phyloP scores from a whole-genome alignment of 202 grass and related monocot species.

The Digitaria exilis region DNA sequence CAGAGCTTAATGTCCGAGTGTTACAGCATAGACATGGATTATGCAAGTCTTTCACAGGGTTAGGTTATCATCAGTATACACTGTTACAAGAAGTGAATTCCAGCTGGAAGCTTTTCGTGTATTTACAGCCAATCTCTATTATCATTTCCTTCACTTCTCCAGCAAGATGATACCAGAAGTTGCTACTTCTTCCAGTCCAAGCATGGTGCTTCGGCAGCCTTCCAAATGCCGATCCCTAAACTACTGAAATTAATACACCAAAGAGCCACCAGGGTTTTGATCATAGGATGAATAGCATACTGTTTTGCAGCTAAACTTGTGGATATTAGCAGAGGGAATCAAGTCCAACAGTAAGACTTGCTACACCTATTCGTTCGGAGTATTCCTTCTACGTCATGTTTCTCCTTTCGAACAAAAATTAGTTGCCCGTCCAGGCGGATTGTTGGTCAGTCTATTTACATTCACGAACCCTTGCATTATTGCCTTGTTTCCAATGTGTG shows the following conservation, averaged over 20 bases:
- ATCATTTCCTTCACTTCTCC: slow-evolving; percentile 6
- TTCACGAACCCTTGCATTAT: slow-evolving; percentile 32
- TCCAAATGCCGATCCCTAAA: not conserved
- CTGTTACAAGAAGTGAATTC: slow-evolving; percentile 46
- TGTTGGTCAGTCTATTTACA: slow-evolving; percentile 70
- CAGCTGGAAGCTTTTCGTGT: not conserved
- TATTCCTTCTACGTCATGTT: slow-evolving; percentile 9
- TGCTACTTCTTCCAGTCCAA: not conserved
- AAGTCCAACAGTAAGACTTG: slow-evolving; percentile 27
- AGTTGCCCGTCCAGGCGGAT: slow-evolving; percentile 41
- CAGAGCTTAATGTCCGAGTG: not conserved
- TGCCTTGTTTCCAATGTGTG: slow-evolving; percentile 26
- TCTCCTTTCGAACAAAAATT: slow-evolving; percentile 48
- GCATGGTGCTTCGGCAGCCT: not conserved
- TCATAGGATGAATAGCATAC: not conserved
- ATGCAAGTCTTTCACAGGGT: slow-evolving; percentile 37
- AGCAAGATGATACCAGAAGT: not conserved
- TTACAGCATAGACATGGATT: slow-evolving; percentile 29
- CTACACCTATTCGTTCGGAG: slow-evolving; percentile 15
- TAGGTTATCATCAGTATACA: slow-evolving; percentile 33
- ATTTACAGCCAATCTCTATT: slow-evolving; percentile 29
- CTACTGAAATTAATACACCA: not conserved
- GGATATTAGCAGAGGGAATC: not conserved
- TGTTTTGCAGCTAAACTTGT: not conserved
- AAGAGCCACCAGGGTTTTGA: not conserved